phyloP scores from a whole-genome alignment of 441 rosid species.

The Bocquillonia castaneifolia region DNA sequence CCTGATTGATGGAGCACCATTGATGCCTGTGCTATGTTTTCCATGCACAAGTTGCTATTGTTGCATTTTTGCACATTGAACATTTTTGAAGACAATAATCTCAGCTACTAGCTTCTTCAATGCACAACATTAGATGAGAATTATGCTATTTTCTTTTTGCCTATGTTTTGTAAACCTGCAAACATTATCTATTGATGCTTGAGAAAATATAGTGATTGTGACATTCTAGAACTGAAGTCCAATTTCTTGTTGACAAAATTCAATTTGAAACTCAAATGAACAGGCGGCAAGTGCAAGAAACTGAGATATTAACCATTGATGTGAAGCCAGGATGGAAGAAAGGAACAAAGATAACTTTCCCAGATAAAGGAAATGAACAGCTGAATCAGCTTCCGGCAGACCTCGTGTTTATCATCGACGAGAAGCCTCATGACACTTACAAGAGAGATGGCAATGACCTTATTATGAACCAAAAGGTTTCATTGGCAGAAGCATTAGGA shows the following conservation, averaged over 20 bases:
- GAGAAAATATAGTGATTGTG: neutral
- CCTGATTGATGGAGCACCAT: neutral
- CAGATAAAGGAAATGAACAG: slow-evolving; percentile 89
- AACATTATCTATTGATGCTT: neutral
- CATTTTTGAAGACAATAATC: no score
- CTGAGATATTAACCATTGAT: slow-evolving; percentile 72
- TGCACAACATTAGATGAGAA: no score
- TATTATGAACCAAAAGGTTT: slow-evolving; percentile 42
- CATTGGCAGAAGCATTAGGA: slow-evolving; percentile 79
- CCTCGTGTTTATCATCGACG: slow-evolving; percentile 74
- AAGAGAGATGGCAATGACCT: slow-evolving; percentile 84
- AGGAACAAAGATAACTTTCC: slow-evolving; percentile 88
- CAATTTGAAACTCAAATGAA: slow-evolving; percentile 12
- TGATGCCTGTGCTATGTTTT: no score
- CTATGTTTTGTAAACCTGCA: no score
- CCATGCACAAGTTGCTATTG: slow-evolving; percentile 3
- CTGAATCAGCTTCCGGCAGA: slow-evolving; percentile 86
- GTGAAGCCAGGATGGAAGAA: slow-evolving; percentile 98
- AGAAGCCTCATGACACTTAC: slow-evolving; percentile 62
- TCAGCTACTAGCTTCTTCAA: neutral
- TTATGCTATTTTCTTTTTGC: no score
- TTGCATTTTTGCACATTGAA: no score
- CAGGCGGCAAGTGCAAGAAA: slow-evolving; percentile 62
- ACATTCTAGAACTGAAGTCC: no score
- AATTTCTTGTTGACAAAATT: neutral